phyloP scores from a whole-genome alignment of 495 filamentous ascomycete genomes.

The Penicillium maclennaniae region DNA sequence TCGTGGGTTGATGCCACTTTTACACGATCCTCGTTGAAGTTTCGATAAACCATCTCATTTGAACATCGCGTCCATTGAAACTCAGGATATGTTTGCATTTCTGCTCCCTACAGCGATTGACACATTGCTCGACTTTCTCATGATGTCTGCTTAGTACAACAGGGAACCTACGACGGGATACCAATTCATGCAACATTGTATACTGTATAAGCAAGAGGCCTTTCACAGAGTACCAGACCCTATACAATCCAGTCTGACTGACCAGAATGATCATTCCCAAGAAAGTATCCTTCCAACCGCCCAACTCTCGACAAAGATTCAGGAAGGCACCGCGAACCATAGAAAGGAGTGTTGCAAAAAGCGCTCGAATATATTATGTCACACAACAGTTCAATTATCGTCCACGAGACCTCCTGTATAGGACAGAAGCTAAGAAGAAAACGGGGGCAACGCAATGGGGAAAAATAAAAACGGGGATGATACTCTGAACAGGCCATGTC shows the following conservation, averaged over 20 bases:
- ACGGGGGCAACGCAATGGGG: constrained; percentile 1
- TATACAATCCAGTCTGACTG: neutral
- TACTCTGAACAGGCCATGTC: constrained; percentile 19
- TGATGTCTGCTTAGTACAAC: too few relatives aligned
- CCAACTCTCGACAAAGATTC: neutral
- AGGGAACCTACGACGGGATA: too few relatives aligned
- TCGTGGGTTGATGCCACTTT: neutral
- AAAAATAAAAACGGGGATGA: constrained; percentile 2
- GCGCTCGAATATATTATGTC: constrained; percentile 5
- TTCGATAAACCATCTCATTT: too few relatives aligned
- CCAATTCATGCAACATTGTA: too few relatives aligned
- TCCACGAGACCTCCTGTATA: constrained; percentile 21
- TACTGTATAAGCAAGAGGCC: too few relatives aligned
- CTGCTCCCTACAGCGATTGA: too few relatives aligned
- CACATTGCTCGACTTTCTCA: too few relatives aligned
- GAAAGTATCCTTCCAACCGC: neutral
- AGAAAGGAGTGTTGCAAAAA: constrained; percentile 1
- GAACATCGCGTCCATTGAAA: too few relatives aligned
- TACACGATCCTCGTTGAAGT: too few relatives aligned
- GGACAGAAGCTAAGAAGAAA: constrained; percentile 17
- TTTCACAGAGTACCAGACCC: too few relatives aligned
- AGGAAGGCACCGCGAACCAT: neutral
- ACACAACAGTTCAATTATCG: constrained; percentile 24
- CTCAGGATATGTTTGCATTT: too few relatives aligned
- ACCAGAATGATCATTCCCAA: neutral